A percentile compares a stretch with the other conserved stretches of the same genome.
Evolutionary conservation across 2,329 filamentous ascomycete genomes (phyloP).

Genomic region (Phyllosticta citribraziliensis): DNA sequence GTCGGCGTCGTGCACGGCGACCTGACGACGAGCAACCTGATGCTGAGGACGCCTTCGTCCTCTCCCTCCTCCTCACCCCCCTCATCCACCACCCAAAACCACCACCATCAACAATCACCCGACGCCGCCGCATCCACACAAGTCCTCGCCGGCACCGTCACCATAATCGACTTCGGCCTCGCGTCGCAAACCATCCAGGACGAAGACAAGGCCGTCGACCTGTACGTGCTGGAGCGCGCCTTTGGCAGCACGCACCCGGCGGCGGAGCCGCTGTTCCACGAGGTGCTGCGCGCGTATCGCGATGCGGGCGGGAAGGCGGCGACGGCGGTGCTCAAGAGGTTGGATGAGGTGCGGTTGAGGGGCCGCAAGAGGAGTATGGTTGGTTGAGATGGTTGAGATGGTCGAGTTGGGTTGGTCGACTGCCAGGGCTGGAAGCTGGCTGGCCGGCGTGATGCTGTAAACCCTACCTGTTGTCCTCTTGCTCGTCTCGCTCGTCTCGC

Average conservation of each 20-base stretch:
- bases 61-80: neutral
- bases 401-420: no score
- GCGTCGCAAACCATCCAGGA: conserved; percentile 72
- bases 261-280: conserved; percentile 65
- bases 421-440: no score
- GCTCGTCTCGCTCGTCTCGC: no score
- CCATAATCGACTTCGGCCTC: conserved; percentile 91
- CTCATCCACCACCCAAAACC: no score
- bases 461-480: no score
- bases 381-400: conserved; percentile 45
- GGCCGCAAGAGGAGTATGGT: conserved; percentile 96
- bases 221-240: conserved; percentile 90
- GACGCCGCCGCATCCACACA: conserved; percentile 7
- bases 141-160: conserved; percentile 58
- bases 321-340: conserved; percentile 60
- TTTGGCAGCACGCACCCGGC: conserved; percentile 91
- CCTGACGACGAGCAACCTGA: conserved; percentile 94
- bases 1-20: conserved; percentile 90
- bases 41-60: conserved; percentile 45
- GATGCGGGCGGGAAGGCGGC: conserved; percentile 62
- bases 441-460: no score
- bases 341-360: conserved; percentile 89
- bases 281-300: conserved; percentile 65
- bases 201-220: conserved; percentile 88
- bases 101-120: neutral